Evolutionary conservation across 371 early-diverging fungal genomes (phyloP).

Genomic region (Mortierella sp.): DNA sequence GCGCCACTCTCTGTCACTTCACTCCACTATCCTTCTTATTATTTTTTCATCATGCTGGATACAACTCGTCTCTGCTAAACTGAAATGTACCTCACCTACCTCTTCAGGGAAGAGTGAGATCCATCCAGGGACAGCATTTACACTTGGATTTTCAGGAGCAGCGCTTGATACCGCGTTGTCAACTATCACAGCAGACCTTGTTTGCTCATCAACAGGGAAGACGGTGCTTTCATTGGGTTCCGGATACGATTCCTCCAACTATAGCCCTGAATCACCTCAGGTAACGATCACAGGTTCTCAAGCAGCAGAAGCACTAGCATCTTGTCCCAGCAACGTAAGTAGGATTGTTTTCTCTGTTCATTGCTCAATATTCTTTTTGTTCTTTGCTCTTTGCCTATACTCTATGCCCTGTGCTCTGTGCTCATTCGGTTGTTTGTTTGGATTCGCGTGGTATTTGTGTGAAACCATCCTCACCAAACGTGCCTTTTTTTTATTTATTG

Average conservation of each 20-base stretch:
- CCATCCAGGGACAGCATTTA: neutral
- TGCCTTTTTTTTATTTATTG: neutral
- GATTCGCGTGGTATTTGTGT: too few relatives aligned
- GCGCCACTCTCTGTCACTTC: neutral
- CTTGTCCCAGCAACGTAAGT: slow-evolving; percentile 36
- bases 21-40: neutral
- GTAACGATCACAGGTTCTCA: slow-evolving; percentile 9
- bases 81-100: neutral
- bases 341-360: neutral
- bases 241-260: neutral
- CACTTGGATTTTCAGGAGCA: neutral
- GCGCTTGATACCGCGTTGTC: neutral
- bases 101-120: neutral
- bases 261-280: slow-evolving; percentile 7
- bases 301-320: slow-evolving; percentile 9
- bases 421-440: neutral
- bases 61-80: neutral
- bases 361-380: neutral
- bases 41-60: neutral
- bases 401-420: neutral
- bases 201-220: slow-evolving; percentile 18
- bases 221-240: slow-evolving; percentile 11
- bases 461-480: neutral
- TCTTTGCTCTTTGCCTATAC: neutral
- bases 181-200: slow-evolving; percentile 24